Evolutionary conservation across 2,329 filamentous ascomycete species (phyloP).

Genomic region (Clarireedia sp.): DNA sequence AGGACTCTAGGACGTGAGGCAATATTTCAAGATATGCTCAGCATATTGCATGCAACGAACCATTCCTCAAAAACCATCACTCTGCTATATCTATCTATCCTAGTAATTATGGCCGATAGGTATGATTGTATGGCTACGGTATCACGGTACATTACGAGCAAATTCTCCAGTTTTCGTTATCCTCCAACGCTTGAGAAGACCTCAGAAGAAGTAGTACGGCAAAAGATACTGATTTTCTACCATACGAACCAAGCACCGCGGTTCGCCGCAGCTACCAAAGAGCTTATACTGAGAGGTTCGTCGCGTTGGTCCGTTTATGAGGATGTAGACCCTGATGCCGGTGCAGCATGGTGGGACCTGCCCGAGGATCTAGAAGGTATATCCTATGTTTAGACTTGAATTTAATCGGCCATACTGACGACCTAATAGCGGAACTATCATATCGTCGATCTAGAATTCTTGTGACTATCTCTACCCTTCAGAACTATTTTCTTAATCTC

Average conservation of each 20-base stretch:
- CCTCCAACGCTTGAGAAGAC: constrained; percentile 39
- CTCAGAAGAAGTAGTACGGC: constrained; percentile 58
- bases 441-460: constrained; percentile 59
- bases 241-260: constrained; percentile 54
- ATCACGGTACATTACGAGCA: constrained; percentile 42
- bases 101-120: constrained; percentile 64
- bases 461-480: constrained; percentile 61
- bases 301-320: constrained; percentile 31
- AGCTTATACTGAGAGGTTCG: constrained; percentile 60
- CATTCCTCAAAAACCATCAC: constrained; percentile 39
- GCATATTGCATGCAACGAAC: constrained; percentile 52
- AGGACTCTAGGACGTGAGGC: constrained; percentile 49
- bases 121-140: constrained; percentile 58
- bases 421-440: constrained; percentile 51
- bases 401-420: constrained; percentile 9
- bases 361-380: constrained; percentile 59
- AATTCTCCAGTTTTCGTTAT: constrained; percentile 44
- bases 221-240: constrained; percentile 61
- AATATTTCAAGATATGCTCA: constrained; percentile 59
- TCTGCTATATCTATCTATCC: constrained; percentile 51
- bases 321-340: constrained; percentile 29
- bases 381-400: neutral
- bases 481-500: constrained; percentile 56
- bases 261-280: constrained; percentile 53
- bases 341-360: constrained; percentile 62